A percentile compares a stretch with the other conserved stretches of the same genome.
phyloP scores from a whole-genome alignment of 2,329 filamentous ascomycete species.

The Waltergamsia citrina region DNA sequence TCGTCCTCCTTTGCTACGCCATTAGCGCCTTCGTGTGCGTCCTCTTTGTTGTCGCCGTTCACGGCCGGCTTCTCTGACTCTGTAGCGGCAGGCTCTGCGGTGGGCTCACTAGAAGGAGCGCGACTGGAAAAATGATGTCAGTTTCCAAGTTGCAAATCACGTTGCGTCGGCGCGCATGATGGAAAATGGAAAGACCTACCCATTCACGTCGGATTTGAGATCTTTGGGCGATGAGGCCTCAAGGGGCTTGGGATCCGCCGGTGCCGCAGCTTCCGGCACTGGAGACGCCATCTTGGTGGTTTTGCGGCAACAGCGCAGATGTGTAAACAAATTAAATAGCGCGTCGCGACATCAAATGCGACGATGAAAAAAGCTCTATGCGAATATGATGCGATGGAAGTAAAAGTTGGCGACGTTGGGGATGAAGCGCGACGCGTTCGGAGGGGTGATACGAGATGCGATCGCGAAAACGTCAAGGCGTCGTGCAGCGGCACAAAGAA shows the following conservation, averaged over 20 bases:
- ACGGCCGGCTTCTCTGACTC: constrained; percentile 12
- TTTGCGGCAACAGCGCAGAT: constrained; percentile 24
- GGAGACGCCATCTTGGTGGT: constrained; percentile 46
- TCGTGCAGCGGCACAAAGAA: too few species aligned
- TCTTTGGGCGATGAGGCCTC: constrained; percentile 17
- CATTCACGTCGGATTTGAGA: constrained; percentile 22
- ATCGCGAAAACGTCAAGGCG: too few species aligned
- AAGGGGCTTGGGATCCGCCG: constrained; percentile 37
- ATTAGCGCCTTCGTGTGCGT: neutral
- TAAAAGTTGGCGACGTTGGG: too few species aligned
- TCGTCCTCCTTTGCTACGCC: constrained; percentile 1
- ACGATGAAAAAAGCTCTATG: too few species aligned
- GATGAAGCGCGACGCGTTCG: neutral
- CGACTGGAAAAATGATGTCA: constrained; percentile 13
- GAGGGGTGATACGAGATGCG: too few species aligned
- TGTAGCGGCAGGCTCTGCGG: constrained; percentile 6
- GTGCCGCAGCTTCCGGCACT: constrained; percentile 25
- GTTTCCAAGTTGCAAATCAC: constrained; percentile 3
- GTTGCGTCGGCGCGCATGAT: neutral
- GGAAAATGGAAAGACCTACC: constrained; percentile 19
- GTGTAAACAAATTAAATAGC: constrained; percentile 15
- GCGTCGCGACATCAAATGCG: constrained; percentile 26
- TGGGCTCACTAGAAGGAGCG: constrained; percentile 14
- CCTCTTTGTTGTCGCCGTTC: constrained; percentile 13
- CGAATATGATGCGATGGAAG: too few species aligned